These are phyloP conservation scores for Wolfiporia cocos DNA, from an alignment of 1,284 basidiomycete species.

Conservation along the genomic window DNA sequence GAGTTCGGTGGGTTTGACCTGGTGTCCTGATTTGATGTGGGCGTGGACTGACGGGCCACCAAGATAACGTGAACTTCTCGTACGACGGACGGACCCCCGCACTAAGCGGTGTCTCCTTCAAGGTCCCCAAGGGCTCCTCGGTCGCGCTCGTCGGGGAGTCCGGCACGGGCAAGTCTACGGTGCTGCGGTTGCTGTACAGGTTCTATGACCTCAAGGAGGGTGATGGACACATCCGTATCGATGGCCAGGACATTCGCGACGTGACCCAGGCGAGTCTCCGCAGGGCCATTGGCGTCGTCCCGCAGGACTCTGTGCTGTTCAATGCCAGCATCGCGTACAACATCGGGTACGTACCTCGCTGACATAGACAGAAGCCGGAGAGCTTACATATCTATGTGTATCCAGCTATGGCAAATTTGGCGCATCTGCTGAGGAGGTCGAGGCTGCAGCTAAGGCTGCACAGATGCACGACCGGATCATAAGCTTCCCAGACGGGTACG, in stretches of 20 bases:
- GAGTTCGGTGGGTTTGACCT: slow-evolving; percentile 77
- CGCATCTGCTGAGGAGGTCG: slow-evolving; percentile 61
- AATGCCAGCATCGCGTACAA: slow-evolving; percentile 77
- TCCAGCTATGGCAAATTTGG: slow-evolving; percentile 68
- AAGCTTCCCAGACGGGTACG: slow-evolving; percentile 77
- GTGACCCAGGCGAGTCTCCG: slow-evolving; percentile 79
- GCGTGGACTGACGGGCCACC: no score
- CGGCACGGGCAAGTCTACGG: slow-evolving; percentile 78
- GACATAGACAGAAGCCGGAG: not conserved
- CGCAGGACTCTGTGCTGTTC: slow-evolving; percentile 81
- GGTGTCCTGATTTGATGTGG: no score
- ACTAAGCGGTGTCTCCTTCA: slow-evolving; percentile 77
- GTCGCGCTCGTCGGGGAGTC: slow-evolving; percentile 83
- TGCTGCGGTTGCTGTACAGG: slow-evolving; percentile 79
- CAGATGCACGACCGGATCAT: slow-evolving; percentile 80
- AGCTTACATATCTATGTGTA: no score
- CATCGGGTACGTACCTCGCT: slow-evolving; percentile 44
- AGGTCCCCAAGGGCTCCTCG: slow-evolving; percentile 72
- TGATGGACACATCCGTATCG: slow-evolving; percentile 69
- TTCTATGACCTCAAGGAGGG: slow-evolving; percentile 84
- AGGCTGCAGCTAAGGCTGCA: slow-evolving; percentile 67
- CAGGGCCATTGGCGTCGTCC: slow-evolving; percentile 77
- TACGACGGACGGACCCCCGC: slow-evolving; percentile 77
- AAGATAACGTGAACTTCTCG: slow-evolving; percentile 76
- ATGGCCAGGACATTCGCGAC: slow-evolving; percentile 81